Evolutionary conservation across 2,329 filamentous ascomycete genomes (phyloP).

Genomic region (Paracoccidioides brasiliensis): DNA sequence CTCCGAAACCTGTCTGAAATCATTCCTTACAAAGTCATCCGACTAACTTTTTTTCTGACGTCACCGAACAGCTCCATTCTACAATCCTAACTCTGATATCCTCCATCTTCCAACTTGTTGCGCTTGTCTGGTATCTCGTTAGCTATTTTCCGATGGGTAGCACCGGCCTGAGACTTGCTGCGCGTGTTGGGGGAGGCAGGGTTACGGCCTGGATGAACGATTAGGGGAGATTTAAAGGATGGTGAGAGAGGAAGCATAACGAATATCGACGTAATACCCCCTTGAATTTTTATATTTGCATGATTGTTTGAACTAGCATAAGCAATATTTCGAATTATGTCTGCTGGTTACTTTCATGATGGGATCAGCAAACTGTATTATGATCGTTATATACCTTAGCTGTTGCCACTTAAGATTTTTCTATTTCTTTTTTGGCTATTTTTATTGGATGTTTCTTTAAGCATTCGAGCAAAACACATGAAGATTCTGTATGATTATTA

Average conservation of each 20-base stretch:
- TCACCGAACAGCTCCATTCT: slow-evolving; percentile 54
- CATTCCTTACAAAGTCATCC: background rate
- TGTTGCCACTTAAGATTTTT: background rate
- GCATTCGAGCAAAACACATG: background rate
- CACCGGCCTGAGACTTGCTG: slow-evolving; percentile 72
- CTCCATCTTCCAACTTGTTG: slow-evolving; percentile 68
- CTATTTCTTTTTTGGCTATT: background rate
- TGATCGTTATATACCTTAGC: background rate
- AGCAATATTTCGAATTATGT: too few relatives aligned
- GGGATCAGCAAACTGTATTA: background rate
- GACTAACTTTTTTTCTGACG: background rate
- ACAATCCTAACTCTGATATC: slow-evolving; percentile 76
- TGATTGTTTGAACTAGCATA: too few relatives aligned
- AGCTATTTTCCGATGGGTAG: slow-evolving; percentile 98
- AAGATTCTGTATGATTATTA: too few relatives aligned
- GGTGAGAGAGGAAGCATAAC: background rate
- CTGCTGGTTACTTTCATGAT: background rate
- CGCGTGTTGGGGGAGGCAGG: slow-evolving; percentile 70
- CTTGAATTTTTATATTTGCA: background rate
- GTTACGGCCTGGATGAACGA: slow-evolving; percentile 81
- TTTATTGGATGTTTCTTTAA: background rate
- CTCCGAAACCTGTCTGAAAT: background rate
- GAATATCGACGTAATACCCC: slow-evolving; percentile 1
- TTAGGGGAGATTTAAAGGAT: slow-evolving; percentile 27
- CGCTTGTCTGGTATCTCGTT: slow-evolving; percentile 82